These are phyloP conservation scores for Tanozyma kutaoensis DNA, from an alignment of 805 yeast species.

Conservation along the genomic window DNA sequence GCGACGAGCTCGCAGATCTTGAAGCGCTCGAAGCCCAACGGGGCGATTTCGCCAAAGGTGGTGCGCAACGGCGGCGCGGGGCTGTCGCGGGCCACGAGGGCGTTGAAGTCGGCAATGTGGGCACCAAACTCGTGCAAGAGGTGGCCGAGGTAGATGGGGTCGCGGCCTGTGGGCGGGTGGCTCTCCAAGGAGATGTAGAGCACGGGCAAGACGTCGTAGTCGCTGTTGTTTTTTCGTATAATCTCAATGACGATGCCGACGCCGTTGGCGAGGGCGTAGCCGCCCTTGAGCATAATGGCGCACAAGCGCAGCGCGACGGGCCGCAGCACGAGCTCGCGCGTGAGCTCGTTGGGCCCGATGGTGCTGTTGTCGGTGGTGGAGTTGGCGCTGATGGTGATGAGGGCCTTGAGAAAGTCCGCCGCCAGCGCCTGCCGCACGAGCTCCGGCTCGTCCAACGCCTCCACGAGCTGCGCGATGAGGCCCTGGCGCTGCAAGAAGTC, in stretches of 20 bases:
- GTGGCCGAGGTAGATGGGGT: conserved; percentile 32
- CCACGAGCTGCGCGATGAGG: conserved; percentile 20
- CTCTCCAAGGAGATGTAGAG: conserved; percentile 29
- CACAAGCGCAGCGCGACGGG: conserved; percentile 23
- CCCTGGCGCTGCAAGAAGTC: conserved; percentile 29
- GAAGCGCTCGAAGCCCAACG: conserved; percentile 32
- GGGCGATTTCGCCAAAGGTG: conserved; percentile 19
- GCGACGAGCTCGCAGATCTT: conserved; percentile 34
- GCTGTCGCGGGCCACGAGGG: conserved; percentile 14
- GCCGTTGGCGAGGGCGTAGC: conserved; percentile 32
- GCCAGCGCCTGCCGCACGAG: conserved; percentile 24
- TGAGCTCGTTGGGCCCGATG: conserved; percentile 33
- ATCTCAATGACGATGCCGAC: conserved; percentile 35
- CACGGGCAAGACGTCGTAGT: conserved; percentile 31
- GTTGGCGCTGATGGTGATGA: conserved; percentile 32
- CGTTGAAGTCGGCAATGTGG: conserved; percentile 22
- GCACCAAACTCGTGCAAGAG: conserved; percentile 26
- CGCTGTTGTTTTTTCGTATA: conserved; percentile 31
- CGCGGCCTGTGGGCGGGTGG: conserved; percentile 35
- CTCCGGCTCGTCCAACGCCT: conserved; percentile 16
- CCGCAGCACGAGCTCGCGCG: conserved; percentile 27
- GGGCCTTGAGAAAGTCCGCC: conserved; percentile 31
- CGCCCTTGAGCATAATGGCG: conserved; percentile 29
- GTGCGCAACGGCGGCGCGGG: conserved; percentile 8
- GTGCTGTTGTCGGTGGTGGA: conserved; percentile 32